Evolutionary conservation across 148 eudicot genomes (phyloP).

Genomic region (Vaccinium darrowii): DNA sequence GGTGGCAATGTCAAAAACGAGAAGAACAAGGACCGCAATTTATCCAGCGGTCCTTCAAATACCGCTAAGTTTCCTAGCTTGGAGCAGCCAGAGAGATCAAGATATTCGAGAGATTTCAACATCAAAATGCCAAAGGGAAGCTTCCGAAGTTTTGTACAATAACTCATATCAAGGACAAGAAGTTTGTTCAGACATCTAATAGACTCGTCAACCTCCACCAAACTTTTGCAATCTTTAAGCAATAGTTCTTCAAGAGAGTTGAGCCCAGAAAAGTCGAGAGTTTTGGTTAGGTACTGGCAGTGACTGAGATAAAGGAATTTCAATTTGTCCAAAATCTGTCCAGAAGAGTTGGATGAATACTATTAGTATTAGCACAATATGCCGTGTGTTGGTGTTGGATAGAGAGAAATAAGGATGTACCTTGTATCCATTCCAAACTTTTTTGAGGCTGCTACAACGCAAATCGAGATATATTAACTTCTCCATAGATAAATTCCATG

Average conservation of each 20-base stretch:
- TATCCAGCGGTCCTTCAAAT: background rate
- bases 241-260: too few relatives aligned
- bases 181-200: too few relatives aligned
- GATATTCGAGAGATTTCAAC: background rate
- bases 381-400: background rate
- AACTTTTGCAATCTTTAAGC: too few relatives aligned
- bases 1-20: too few relatives aligned
- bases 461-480: background rate
- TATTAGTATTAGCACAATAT: too few relatives aligned
- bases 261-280: background rate
- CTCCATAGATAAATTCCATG: too few relatives aligned
- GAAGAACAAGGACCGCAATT: too few relatives aligned
- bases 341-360: background rate
- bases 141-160: background rate
- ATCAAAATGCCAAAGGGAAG: background rate
- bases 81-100: background rate
- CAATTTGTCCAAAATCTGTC: background rate
- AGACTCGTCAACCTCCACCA: too few relatives aligned
- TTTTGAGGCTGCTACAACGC: background rate
- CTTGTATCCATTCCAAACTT: background rate
- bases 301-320: background rate
- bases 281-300: background rate
- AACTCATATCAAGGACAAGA: too few relatives aligned
- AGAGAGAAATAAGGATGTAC: background rate
- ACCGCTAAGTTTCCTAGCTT: background rate